Conservation (phyloP, 805 yeast species). For the Candida boleticola region DNA sequence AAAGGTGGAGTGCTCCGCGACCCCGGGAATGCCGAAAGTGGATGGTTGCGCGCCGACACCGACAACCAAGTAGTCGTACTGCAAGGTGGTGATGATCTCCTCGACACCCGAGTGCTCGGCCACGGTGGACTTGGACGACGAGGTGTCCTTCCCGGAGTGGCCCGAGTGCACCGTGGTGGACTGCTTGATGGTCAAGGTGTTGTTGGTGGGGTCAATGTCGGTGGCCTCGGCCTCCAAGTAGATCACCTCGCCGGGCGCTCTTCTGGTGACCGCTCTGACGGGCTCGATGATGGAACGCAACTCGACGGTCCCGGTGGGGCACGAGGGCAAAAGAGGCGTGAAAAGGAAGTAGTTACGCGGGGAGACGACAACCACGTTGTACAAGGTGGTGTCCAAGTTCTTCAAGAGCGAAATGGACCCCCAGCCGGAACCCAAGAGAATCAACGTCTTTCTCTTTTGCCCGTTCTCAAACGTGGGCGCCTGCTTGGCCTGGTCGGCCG, state of each 20-base stretch:
- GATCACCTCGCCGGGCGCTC: conserved; percentile 70
- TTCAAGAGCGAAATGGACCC: conserved; percentile 85
- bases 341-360: conserved; percentile 94
- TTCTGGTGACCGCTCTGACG: conserved; percentile 80
- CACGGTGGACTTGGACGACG: conserved; percentile 39
- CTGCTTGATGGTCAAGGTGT: conserved; percentile 62
- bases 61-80: conserved; percentile 81
- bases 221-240: conserved; percentile 92
- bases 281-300: conserved; percentile 92
- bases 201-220: conserved; percentile 70
- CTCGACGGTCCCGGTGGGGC: conserved; percentile 92
- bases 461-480: conserved; percentile 55
- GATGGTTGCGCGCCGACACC: conserved; percentile 96
- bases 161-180: conserved; percentile 55
- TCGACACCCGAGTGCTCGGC: conserved; percentile 41
- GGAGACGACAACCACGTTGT: conserved; percentile 85
- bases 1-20: conserved; percentile 81
- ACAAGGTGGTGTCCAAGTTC: conserved; percentile 78
- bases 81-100: conserved; percentile 45
- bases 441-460: conserved; percentile 67
- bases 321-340: conserved; percentile 93
- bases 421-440: conserved; percentile 91
- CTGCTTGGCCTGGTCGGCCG: conserved; percentile 60
- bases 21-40: conserved; percentile 95
- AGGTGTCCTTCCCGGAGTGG: conserved; percentile 50